These are phyloP conservation scores for Rhodotorula graminis DNA, from an alignment of 768 basidiomycete species.

Conservation along the genomic window DNA sequence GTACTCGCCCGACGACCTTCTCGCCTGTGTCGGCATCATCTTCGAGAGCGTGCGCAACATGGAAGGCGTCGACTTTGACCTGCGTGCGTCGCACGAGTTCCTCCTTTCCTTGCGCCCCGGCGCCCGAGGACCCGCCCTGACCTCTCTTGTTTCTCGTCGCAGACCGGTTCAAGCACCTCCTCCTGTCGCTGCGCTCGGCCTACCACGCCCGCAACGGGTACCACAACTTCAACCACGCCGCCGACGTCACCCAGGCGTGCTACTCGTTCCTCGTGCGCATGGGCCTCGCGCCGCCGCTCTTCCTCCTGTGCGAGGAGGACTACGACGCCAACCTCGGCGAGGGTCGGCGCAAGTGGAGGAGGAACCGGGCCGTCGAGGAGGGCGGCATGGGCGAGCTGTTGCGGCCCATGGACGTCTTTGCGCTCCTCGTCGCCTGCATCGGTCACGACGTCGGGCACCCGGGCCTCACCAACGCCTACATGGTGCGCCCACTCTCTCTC, in stretches of 20 bases:
- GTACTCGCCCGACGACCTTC: constrained; percentile 73
- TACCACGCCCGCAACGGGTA: constrained; percentile 90
- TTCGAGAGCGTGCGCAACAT: constrained; percentile 80
- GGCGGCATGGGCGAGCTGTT: constrained; percentile 45
- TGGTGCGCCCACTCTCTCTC: constrained; percentile 58
- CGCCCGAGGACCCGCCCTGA: constrained; percentile 23
- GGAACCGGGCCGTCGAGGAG: constrained; percentile 41
- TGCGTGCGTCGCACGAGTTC: constrained; percentile 44
- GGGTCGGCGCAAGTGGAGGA: constrained; percentile 34
- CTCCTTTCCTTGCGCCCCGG: constrained; percentile 1
- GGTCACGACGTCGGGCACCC: constrained; percentile 98
- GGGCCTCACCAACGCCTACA: constrained; percentile 85
- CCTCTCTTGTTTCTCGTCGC: constrained; percentile 24
- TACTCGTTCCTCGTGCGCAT: constrained; percentile 77
- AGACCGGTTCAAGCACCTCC: constrained; percentile 72
- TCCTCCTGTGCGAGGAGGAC: constrained; percentile 57
- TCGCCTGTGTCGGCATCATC: constrained; percentile 72
- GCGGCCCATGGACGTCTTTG: constrained; percentile 68
- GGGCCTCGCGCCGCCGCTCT: constrained; percentile 72
- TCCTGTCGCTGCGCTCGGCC: constrained; percentile 81
- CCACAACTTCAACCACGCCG: constrained; percentile 95
- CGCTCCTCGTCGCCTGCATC: constrained; percentile 82
- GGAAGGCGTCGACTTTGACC: constrained; percentile 55
- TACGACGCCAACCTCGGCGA: constrained; percentile 29
- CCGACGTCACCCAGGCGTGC: constrained; percentile 90